Base-by-base conservation (phyloP, 768 basidiomycete genomes). In the Albatrellus ellisii region DNA sequence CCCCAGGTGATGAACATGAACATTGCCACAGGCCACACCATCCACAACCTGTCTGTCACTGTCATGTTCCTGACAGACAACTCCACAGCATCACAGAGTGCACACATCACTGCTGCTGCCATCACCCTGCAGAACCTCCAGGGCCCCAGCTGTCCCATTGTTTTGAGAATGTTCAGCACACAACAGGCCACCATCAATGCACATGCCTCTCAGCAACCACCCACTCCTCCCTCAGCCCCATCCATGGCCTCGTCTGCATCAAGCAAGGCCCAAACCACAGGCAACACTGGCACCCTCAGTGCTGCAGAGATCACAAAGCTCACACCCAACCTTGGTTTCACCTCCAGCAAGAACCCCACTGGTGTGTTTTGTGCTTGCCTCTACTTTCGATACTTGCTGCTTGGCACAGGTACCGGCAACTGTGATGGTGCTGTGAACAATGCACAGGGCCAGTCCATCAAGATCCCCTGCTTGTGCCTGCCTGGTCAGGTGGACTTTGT, bases 401-500 rank as follows among this genome's bases (percentile, higher is more conserved):
- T n/a, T n/a, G n/a, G n/a, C n/a, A n/a, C 18, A 51, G 57, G 54
- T n/a, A 60, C 56, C 14, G 59, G 61, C 12, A 52, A 64, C 51
- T 64, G 63, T 46, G 59, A 62, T 44, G 63, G 62, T 9, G 59
- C 55, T 12, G 46, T 58, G 18, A 56, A 58, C 36, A 58, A 55
- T 18, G 47, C 59, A 2, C 49, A 59, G 26, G 59, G 58, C 36
- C 45, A 54, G 41, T 56, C 58, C 37, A 58, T 63, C 54, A 53
- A 59, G 49, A 57, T 67, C 42, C 65, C 64, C 12, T 67, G 65
- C 54, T 18, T 47, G 7, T 67, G 64, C 56, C 65, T 64, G 20
- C 65, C 64, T 8, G 47, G 45, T 32, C 58, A 56, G 35, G 41
- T 34, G 36, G 26, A 36, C 31, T 65, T 61, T 56, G 55, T 62